Conservation (phyloP, 108 stramenopile genomes). For the Stephanodiscus minutulus region DNA sequence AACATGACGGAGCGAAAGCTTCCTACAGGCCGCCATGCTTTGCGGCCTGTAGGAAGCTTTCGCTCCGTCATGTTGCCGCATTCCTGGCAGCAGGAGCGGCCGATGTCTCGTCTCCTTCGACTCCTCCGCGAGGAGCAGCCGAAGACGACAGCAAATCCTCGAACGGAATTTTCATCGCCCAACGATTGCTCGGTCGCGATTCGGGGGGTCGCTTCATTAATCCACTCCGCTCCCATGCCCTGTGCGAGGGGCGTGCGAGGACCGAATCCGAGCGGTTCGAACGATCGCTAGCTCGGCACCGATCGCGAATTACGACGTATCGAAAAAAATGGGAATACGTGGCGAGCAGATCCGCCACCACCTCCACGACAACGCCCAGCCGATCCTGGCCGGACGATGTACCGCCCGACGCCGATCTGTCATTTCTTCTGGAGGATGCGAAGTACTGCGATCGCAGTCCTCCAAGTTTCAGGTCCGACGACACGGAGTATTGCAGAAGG, state of each 20-base stretch:
- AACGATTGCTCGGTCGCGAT: background rate
- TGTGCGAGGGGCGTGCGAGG: conserved; percentile 2
- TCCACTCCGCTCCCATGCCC: no score
- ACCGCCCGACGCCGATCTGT: conserved; percentile 23
- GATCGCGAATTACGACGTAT: conserved; percentile 22
- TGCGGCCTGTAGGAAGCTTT: no score
- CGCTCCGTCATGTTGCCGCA: no score
- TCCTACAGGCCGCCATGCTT: no score
- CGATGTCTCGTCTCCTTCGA: background rate
- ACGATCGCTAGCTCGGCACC: conserved; percentile 25
- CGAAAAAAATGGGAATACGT: conserved; percentile 47
- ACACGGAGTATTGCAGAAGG: conserved; percentile 24
- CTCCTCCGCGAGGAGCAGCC: no score
- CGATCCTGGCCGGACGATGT: conserved; percentile 38
- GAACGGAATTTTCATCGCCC: background rate
- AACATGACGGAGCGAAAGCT: no score
- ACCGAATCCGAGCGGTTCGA: conserved; percentile 39
- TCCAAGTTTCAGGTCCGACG: conserved; percentile 31
- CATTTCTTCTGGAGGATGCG: conserved; percentile 24
- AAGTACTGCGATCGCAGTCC: conserved; percentile 43
- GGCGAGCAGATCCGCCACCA: conserved; percentile 8
- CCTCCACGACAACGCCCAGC: conserved; percentile 35
- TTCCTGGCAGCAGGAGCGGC: background rate
- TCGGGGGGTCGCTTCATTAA: no score
- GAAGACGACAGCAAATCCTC: background rate